These are phyloP conservation scores for Auxenochlorella pyrenoidosa DNA, from an alignment of 139 green algal species.

Conservation along the genomic window DNA sequence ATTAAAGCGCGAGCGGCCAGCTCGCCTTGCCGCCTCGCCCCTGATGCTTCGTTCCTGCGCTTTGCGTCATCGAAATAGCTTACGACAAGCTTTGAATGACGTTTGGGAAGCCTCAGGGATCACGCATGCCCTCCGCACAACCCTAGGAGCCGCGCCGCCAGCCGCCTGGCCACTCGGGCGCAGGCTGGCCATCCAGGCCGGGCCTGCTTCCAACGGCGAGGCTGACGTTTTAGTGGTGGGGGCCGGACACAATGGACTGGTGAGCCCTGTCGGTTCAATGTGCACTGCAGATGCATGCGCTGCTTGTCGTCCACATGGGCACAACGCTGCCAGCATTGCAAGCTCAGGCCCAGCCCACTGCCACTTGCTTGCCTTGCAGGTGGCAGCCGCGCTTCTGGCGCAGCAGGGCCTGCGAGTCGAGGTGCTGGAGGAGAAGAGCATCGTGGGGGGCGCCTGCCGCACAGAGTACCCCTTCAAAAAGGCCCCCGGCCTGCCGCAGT, in stretches of 20 bases:
- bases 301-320: background rate
- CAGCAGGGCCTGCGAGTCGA: conserved; percentile 45
- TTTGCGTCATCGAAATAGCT: too few relatives aligned
- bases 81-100: too few relatives aligned
- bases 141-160: background rate
- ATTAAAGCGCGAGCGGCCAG: too few relatives aligned
- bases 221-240: conserved; percentile 56
- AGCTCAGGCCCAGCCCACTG: background rate
- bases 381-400: conserved; percentile 61
- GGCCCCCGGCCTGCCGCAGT: conserved; percentile 59
- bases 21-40: too few relatives aligned
- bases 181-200: background rate
- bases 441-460: conserved; percentile 66
- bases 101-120: too few relatives aligned
- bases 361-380: background rate
- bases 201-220: background rate
- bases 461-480: conserved; percentile 71
- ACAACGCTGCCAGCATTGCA: too few relatives aligned
- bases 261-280: background rate
- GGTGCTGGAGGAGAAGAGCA: conserved; percentile 54
- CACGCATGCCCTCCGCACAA: background rate
- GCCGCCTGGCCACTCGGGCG: too few relatives aligned
- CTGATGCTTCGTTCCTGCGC: too few relatives aligned
- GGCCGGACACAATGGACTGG: conserved; percentile 68
- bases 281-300: background rate